A percentile compares a stretch with the other conserved stretches of the same genome.
Evolutionary conservation across 179 eudicot genomes (phyloP).

Genomic region (Gypsophila paniculata): DNA sequence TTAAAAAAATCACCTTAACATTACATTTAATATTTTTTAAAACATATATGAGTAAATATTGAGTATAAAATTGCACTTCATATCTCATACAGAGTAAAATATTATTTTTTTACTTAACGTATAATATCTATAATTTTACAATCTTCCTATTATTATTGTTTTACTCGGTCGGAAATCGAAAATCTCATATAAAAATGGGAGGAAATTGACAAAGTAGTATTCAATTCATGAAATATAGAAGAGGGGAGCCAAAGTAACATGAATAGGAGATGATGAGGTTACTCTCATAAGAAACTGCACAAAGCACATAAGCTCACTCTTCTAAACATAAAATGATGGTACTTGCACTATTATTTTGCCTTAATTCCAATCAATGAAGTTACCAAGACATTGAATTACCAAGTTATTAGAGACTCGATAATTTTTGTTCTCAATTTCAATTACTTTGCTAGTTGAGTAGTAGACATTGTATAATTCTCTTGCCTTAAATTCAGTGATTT

Average conservation of each 20-base stretch:
- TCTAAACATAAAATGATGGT: constrained; percentile 17
- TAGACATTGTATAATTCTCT: constrained; percentile 15
- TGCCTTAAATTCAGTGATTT: constrained; percentile 24
- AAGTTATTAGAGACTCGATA: not conserved
- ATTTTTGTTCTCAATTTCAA: not conserved
- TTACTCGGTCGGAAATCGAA: no score
- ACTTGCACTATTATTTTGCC: no score
- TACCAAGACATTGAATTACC: not conserved
- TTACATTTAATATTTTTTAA: no score
- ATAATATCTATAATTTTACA: no score
- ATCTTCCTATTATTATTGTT: no score
- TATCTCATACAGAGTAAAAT: no score
- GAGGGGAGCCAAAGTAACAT: constrained; percentile 16
- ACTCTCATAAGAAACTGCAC: constrained; percentile 37
- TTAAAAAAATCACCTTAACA: no score
- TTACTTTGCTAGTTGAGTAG: not conserved
- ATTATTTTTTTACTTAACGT: no score
- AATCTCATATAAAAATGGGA: no score
- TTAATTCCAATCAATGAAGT: not conserved
- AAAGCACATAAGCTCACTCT: constrained; percentile 32
- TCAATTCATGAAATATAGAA: not conserved
- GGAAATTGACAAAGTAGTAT: no score
- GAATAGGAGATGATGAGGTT: constrained; percentile 26
- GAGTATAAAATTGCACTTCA: no score
- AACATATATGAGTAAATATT: no score